A percentile compares a stretch with the other conserved stretches of the same genome.
These are phyloP conservation scores for Spathaspora boniae DNA, from an alignment of 805 yeast species.

Conservation along the genomic window DNA sequence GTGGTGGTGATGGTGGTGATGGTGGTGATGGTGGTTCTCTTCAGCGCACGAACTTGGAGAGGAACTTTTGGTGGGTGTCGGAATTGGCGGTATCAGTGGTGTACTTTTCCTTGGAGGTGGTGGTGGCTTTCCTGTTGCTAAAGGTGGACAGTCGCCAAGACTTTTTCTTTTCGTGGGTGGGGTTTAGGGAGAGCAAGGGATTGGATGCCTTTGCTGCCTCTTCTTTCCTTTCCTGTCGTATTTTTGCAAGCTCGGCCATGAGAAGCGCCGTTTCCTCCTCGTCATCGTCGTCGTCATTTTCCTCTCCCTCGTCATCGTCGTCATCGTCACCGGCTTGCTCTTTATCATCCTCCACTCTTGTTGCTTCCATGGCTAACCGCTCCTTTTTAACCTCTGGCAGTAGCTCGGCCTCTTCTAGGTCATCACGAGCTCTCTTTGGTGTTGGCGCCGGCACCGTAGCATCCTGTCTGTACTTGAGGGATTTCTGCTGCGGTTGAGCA, in stretches of 20 bases:
- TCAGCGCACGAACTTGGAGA: conserved; percentile 31
- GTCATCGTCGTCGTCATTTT: conserved; percentile 8
- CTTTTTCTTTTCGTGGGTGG: conserved; percentile 14
- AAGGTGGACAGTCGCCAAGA: no score
- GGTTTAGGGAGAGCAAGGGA: conserved; percentile 10
- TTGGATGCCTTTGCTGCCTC: conserved; percentile 11
- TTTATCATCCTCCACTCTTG: conserved; percentile 7
- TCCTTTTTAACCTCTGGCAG: conserved; percentile 22
- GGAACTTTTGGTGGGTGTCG: conserved; percentile 31
- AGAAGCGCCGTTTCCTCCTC: conserved; percentile 18
- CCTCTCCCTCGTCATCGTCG: conserved; percentile 5
- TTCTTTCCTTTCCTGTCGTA: conserved; percentile 14
- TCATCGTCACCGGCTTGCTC: neutral
- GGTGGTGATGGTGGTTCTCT: neutral
- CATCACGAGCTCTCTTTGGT: no score
- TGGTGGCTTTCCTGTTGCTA: conserved; percentile 11
- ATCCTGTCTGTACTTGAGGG: conserved; percentile 27
- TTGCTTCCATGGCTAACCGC: conserved; percentile 8
- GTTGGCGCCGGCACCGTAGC: no score
- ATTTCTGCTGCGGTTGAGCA: conserved; percentile 23
- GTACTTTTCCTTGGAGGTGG: conserved; percentile 13
- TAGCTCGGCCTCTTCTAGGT: no score
- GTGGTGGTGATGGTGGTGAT: no score
- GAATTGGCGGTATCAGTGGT: conserved; percentile 34
- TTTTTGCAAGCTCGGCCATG: conserved; percentile 17